Evolutionary conservation across 805 yeast genomes (phyloP), one percentile per base, ranked within the genome.

Genomic region (Monosporozyma siamensis): DNA sequence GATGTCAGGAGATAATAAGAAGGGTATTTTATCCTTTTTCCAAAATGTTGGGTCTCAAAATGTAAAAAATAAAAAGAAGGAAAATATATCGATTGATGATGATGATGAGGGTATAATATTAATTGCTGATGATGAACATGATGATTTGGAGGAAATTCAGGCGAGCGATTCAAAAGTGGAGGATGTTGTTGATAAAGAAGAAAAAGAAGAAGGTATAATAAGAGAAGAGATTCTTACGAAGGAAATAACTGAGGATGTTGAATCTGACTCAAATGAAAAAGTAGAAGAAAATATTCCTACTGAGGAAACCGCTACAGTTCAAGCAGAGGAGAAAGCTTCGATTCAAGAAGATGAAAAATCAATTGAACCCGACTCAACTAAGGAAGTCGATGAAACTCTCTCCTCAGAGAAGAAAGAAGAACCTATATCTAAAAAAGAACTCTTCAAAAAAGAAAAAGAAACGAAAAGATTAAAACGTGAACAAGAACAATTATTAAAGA

Each of bases 21-120:
- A 45, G 32, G 55, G 60, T 7, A 57, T 54, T 21, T 37, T 54
- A 20, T 50, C 59, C 3, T 57, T 54, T 34, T 55, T 57, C 27
- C 58, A 54, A 39, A 47, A 45, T 35, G 40, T 38, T 10, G 21
- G 34, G 4, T 26, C 34, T 17, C 20, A 15, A 29, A 29, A 29
- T 10, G 17, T 2, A 15, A 29, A 29, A 29, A 26, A 14, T 20
- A 36, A 5, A 12, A 21, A 29, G 7, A 39, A 25, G 7, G 21
- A 18, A 14, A 29, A n/a, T 15, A n/a, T 14, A n/a, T 15, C 6
- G 1, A 2, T 2, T 9, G 18, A 29, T n/a, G 27, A 25, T 4
- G 10, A 3, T 15, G 32, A 29, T 29, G 8, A 14, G 4, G 20
- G 17, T 5, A 7, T 15, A 14, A 7, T 20, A 4, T 15, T 29